phyloP scores from a whole-genome alignment of 225 moss, liverwort and hornwort genomes.

The Asterella californica region DNA sequence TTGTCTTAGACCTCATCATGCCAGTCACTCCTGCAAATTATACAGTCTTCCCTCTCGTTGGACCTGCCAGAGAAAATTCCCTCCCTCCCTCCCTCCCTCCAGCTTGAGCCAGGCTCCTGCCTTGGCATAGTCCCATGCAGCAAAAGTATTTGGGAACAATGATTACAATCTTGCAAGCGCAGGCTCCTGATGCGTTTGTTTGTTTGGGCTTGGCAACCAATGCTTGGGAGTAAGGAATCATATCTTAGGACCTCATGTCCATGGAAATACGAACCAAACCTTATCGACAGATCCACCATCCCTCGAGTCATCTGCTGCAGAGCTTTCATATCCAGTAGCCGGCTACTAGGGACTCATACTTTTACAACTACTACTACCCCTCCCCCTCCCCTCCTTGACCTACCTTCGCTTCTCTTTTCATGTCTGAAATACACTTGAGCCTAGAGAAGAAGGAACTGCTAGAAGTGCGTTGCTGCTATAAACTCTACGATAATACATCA shows the following conservation, averaged over 20 bases:
- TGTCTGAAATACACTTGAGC: background rate
- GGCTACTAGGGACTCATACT: too few relatives aligned
- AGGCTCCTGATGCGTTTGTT: background rate
- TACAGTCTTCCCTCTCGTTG: background rate
- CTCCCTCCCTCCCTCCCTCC: background rate
- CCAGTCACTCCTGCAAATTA: background rate
- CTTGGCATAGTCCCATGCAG: background rate
- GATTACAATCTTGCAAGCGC: background rate
- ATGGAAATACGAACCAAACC: background rate
- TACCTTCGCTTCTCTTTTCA: background rate
- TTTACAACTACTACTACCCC: background rate
- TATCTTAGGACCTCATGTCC: background rate
- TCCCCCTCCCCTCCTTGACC: background rate
- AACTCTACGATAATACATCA: background rate
- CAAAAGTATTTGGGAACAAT: background rate
- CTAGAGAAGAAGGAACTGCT: too few relatives aligned
- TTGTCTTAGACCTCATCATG: background rate
- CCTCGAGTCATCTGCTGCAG: background rate
- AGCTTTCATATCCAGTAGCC: conserved; percentile 11
- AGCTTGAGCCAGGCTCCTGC: background rate
- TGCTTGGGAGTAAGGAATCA: background rate
- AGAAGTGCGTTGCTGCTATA: background rate
- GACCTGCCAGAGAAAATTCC: conserved; percentile 6
- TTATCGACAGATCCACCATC: background rate
- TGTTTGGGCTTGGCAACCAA: background rate